Percentiles rank a stretch among this genome's conserved stretches.
These are phyloP conservation scores for Nicotiana attenuata DNA, from an alignment of 257 asterid species.

Conservation along the genomic window DNA sequence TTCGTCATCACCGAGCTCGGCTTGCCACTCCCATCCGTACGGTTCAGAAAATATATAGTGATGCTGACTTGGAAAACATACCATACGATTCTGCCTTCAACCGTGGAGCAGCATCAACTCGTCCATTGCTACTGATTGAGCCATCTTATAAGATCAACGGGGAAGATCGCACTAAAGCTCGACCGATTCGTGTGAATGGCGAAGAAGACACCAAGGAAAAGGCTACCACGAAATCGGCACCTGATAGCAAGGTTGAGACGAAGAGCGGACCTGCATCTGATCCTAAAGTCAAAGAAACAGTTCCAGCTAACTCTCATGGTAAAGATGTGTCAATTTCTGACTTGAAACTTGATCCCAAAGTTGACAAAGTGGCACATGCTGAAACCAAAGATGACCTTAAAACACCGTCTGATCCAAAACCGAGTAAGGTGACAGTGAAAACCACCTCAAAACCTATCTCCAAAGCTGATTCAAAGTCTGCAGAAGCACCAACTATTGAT, in stretches of 20 bases:
- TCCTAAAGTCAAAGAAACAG: conserved; percentile 38
- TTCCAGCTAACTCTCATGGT: conserved; percentile 26
- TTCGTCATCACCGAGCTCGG: conserved; percentile 91
- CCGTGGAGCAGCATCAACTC: conserved; percentile 47
- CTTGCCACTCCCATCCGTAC: conserved; percentile 99
- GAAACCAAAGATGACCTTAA: conserved; percentile 39
- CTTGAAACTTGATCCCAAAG: conserved; percentile 41
- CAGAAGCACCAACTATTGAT: conserved; percentile 29
- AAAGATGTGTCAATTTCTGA: conserved; percentile 38
- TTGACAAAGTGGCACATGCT: conserved; percentile 26
- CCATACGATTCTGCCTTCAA: conserved; percentile 64
- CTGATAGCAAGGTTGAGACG: conserved; percentile 41
- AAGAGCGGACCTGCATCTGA: conserved; percentile 44
- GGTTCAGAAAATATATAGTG: conserved; percentile 71
- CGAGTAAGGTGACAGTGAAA: conserved; percentile 20
- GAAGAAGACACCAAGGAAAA: conserved; percentile 54
- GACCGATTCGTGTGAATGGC: conserved; percentile 40
- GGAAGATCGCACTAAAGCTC: conserved; percentile 64
- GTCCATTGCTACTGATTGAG: conserved; percentile 63
- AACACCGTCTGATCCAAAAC: conserved; percentile 37
- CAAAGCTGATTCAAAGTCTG: conserved; percentile 31
- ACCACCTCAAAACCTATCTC: conserved; percentile 29
- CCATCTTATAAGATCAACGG: conserved; percentile 77
- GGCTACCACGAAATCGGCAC: conserved; percentile 24
- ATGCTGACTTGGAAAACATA: conserved; percentile 71